phyloP scores from a whole-genome alignment of 257 asterid species.

The Jacaranda mimosifolia region DNA sequence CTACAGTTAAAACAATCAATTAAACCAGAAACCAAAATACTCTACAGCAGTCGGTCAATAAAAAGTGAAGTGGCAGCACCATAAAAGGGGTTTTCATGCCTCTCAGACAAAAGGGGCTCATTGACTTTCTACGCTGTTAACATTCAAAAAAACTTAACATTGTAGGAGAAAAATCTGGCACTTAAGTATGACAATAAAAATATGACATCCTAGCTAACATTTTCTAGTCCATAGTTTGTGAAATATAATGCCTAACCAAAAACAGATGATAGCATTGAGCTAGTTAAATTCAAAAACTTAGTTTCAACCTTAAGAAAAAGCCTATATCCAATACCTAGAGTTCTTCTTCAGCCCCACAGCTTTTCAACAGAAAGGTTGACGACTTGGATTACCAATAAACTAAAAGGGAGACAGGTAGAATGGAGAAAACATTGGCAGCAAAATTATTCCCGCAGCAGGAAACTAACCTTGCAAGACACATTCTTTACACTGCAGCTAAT shows the following conservation, averaged over 20 bases:
- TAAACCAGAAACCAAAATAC: background rate
- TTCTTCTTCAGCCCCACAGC: background rate
- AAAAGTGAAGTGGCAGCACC: background rate
- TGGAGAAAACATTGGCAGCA: background rate
- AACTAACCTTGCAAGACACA: too few species aligned
- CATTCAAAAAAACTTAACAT: background rate
- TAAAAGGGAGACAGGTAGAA: background rate
- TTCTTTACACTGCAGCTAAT: too few species aligned
- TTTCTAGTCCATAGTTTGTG: background rate
- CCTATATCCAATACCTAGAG: background rate
- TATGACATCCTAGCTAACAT: background rate
- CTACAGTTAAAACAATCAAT: slow-evolving; percentile 9
- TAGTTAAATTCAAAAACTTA: background rate
- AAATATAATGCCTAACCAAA: background rate
- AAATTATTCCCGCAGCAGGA: background rate
- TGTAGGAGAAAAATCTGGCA: background rate
- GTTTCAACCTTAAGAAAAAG: background rate
- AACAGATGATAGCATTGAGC: background rate
- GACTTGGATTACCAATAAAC: background rate
- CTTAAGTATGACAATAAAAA: background rate
- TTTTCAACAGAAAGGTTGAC: too few species aligned
- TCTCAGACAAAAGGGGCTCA: background rate
- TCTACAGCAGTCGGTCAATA: background rate
- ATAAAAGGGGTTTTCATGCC: too few species aligned
- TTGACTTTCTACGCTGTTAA: slow-evolving; percentile 7